These are phyloP conservation scores for Fraxinus latifolia DNA, from an alignment of 305 asterid genomes.

Conservation along the genomic window DNA sequence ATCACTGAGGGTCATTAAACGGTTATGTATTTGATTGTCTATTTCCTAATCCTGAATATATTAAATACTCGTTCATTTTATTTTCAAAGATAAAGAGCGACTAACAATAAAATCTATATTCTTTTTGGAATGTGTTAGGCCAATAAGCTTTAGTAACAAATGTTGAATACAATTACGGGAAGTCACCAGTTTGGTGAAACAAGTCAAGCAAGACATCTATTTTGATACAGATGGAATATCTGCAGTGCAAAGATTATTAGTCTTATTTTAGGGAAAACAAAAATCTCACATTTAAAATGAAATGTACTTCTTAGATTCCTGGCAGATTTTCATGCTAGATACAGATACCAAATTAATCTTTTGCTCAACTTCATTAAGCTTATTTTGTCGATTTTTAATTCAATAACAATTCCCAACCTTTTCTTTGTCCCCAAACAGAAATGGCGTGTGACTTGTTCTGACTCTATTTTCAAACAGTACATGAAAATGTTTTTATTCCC, in stretches of 20 bases:
- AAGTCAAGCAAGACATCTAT: neutral
- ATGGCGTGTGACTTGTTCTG: neutral
- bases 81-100: neutral
- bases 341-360: neutral
- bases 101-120: neutral
- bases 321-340: neutral
- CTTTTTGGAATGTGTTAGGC: neutral
- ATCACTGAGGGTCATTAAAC: constrained; percentile 8
- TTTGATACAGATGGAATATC: neutral
- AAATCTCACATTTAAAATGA: neutral
- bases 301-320: neutral
- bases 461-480: constrained; percentile 16
- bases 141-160: neutral
- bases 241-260: neutral
- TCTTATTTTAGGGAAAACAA: neutral
- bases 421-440: neutral
- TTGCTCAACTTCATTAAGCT: neutral
- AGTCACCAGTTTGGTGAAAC: neutral
- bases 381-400: neutral
- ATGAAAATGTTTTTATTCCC: neutral
- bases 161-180: neutral
- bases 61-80: neutral
- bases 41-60: neutral
- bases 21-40: constrained; percentile 2
- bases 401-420: neutral